Evolutionary conservation across 2,329 filamentous ascomycete species (phyloP), one percentile per base, ranked within the genome.

Genomic region (Arthrobotrys sinensis): DNA sequence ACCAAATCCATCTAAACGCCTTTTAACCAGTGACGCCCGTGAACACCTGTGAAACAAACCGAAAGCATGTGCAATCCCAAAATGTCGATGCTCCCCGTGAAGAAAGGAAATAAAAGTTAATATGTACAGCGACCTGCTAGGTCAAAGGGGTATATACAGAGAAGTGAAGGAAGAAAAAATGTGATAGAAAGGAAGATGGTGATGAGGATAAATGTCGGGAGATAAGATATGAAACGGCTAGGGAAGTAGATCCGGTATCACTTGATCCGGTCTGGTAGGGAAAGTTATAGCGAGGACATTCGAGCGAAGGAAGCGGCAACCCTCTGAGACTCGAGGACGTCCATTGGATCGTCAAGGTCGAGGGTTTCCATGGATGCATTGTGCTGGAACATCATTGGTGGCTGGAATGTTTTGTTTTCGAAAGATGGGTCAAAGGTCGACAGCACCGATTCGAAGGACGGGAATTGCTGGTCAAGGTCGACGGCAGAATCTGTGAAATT

Each of bases 401-500:
- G 62, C 24, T 38, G 36, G 24, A 64, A 63, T 40, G 45, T 63
- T 38, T 78, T 72, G 60, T 36, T 60, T 46, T 78, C 67, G 40
- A 78, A 78, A 5, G 62, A 72, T 36, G 75, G 67, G 67, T 78
- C 67, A 16, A 78, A 68, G 0, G 50, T 78, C 19, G 75, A 78
- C 45, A 78, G 40, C 6, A 78, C 75, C 43, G 75, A 78, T 50
- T 78, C 75, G 36, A 78, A 72, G 6, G 75, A 78, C 12, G 75
- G 75, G 50, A 78, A 78, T 32, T 63, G 62, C 53, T 60, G 65
- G 21, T 72, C 50, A 19, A 78, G 50, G 32, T 78, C 67, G n/a
- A 72, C 65, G 62, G 75, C 53, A 53, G 75, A 78, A 68, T 78
- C 75, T 78, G 16, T 46, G 16, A 65, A 68, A 72, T 78, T 67